Conservation (phyloP, 2,329 filamentous ascomycete species). For the Teratosphaeriaceae sp. region DNA sequence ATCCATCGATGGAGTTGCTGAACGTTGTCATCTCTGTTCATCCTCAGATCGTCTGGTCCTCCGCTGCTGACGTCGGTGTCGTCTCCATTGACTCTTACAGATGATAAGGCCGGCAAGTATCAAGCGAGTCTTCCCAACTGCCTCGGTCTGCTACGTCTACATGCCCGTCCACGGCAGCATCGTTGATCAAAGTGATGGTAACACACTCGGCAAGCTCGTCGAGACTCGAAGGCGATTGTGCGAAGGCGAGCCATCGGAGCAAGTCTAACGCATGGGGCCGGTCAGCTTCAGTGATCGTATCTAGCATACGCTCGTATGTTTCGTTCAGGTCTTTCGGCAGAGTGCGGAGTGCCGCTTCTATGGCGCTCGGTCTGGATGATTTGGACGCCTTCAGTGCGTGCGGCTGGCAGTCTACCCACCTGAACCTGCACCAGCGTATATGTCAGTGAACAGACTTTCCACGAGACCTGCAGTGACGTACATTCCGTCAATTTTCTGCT, state of each 20-base stretch:
- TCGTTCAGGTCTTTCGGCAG: constrained; percentile 10
- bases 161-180: constrained; percentile 10
- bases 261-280: constrained; percentile 11
- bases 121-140: constrained; percentile 7
- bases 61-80: neutral
- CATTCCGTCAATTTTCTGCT: constrained; percentile 13
- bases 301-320: constrained; percentile 1
- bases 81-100: neutral
- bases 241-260: constrained; percentile 18
- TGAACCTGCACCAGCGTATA: constrained; percentile 15
- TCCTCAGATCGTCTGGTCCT: neutral
- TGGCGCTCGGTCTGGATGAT: constrained; percentile 10
- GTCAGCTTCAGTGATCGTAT: constrained; percentile 9
- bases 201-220: constrained; percentile 11
- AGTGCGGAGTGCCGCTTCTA: constrained; percentile 11
- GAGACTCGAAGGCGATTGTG: constrained; percentile 14
- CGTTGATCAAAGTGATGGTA: constrained; percentile 6
- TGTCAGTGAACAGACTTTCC: neutral
- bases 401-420: constrained; percentile 21
- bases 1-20: neutral
- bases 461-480: neutral
- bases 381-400: constrained; percentile 17
- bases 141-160: constrained; percentile 12
- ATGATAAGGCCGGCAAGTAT: constrained; percentile 13
- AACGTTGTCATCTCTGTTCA: neutral